Evolutionary conservation across 164 flowering plant species (phyloP), one percentile per base, ranked within the genome.

Genomic region (Amborella trichopoda): DNA sequence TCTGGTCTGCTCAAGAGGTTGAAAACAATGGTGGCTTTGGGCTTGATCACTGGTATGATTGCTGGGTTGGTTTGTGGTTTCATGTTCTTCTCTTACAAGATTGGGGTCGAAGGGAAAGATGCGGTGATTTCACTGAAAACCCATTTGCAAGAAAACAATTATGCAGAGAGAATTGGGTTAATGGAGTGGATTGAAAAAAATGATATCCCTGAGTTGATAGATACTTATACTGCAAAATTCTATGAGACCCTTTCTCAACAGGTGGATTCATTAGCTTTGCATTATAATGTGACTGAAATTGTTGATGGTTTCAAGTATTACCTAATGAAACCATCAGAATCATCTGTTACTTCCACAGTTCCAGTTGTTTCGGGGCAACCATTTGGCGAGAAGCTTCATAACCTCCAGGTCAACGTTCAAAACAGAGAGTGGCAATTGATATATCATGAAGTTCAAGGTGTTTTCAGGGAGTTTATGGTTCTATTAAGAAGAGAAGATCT

Each of bases 21-120:
- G 57, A 52, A 46, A 22, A 46, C 28, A 0, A 42, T 38, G 17
- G 52, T 59, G 20, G 56, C 48, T 19, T 23, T 59, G 19, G 62
- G 62, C n/a, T 44, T 59, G 13, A 46, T 59, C 20, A 26, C 30
- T 28, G 23, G 51, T 52, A 52, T 52, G 62, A 45, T 59, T 9
- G n/a, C 47, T 2, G 56, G 62, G 2, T 59, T 56, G 18, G 46
- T 59, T n/a, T 45, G 22, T 24, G 56, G 55, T 1, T 38, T 59
- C 16, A 42, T 46, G 26, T 40, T 59, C 26, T 59, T 59, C 11
- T 52, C 56, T 6, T 59, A 59, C 46, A 59, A 59, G 57, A 52
- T 59, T 23, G 56, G 56, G 4, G 25, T 59, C 28, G 56, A 59
- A 22, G 62, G 56, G 42, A 59, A 59, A 52, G 62, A 52, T 28